phyloP scores from a whole-genome alignment of 805 yeast genomes.

The Kuraishia capsulata region DNA sequence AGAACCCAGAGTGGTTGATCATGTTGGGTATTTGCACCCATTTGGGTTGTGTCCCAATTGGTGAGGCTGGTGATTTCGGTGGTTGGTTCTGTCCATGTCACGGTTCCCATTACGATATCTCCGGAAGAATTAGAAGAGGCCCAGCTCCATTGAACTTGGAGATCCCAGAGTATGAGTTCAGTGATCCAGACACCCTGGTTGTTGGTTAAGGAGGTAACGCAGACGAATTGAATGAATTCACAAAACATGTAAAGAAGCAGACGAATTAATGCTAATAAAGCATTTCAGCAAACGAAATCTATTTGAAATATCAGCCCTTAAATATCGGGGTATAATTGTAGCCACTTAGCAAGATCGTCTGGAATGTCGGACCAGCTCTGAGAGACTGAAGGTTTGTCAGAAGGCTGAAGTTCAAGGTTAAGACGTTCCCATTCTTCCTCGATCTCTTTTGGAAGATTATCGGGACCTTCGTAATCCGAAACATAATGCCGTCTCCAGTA shows the following conservation, averaged over 20 bases:
- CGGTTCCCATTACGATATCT: constrained; percentile 99
- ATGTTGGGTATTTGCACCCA: constrained; percentile 99
- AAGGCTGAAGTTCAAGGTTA: too few species aligned
- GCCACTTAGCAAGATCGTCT: constrained; percentile 13
- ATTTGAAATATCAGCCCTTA: too few species aligned
- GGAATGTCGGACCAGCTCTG: constrained; percentile 23
- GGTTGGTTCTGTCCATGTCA: constrained; percentile 99
- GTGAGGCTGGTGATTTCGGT: constrained; percentile 99
- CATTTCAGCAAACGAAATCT: too few species aligned
- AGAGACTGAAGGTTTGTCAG: too few species aligned
- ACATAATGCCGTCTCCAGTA: constrained; percentile 43
- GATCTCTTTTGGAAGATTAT: neutral
- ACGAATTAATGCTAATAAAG: neutral
- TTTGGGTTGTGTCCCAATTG: constrained; percentile 99
- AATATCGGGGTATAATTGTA: constrained; percentile 6
- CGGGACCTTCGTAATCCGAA: constrained; percentile 22
- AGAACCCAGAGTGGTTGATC: constrained; percentile 96
- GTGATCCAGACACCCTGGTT: constrained; percentile 71
- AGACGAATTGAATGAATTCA: constrained; percentile 1
- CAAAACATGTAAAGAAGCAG: neutral
- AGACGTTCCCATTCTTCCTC: too few species aligned
- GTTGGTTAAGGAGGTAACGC: constrained; percentile 77
- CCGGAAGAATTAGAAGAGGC: constrained; percentile 99
- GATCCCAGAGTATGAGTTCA: constrained; percentile 83
- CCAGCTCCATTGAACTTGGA: constrained; percentile 99